These are phyloP conservation scores for Lentinula novae-zelandiae DNA, from an alignment of 1,284 basidiomycete genomes.

Conservation along the genomic window DNA sequence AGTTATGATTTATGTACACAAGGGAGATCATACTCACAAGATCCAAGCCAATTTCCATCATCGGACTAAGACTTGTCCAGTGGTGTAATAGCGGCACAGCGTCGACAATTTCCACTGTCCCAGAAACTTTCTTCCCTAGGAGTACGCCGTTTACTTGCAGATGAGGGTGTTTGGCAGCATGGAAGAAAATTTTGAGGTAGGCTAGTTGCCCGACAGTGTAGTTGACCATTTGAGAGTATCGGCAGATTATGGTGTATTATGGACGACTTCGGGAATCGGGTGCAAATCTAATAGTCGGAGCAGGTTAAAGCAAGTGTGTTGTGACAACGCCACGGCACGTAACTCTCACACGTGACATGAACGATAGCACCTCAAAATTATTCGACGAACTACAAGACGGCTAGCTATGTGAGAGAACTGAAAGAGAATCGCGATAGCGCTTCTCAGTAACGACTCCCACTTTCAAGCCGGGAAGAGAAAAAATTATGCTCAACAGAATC, in stretches of 20 bases:
- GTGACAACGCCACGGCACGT: too few relatives aligned
- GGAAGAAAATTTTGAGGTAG: slow-evolving; percentile 66
- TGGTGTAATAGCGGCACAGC: slow-evolving; percentile 73
- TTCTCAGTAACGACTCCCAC: too few relatives aligned
- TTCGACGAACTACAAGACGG: too few relatives aligned
- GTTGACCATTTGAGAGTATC: slow-evolving; percentile 28
- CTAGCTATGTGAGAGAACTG: too few relatives aligned
- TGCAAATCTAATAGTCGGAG: too few relatives aligned
- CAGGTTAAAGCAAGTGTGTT: too few relatives aligned
- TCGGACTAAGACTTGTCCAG: slow-evolving; percentile 74
- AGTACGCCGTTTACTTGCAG: slow-evolving; percentile 65
- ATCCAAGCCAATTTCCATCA: slow-evolving; percentile 78
- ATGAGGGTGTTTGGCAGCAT: slow-evolving; percentile 72
- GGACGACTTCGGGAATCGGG: too few relatives aligned
- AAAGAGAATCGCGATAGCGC: too few relatives aligned
- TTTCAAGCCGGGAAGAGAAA: too few relatives aligned
- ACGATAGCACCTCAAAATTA: too few relatives aligned
- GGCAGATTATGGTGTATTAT: not conserved
- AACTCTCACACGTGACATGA: too few relatives aligned
- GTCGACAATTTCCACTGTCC: slow-evolving; percentile 48
- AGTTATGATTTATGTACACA: not conserved
- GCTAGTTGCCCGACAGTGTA: slow-evolving; percentile 52
- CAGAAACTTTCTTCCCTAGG: slow-evolving; percentile 41
- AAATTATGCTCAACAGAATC: too few relatives aligned
- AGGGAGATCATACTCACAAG: slow-evolving; percentile 42